Base-by-base conservation (phyloP, 2,329 filamentous ascomycete species). In the Phialemonium atrogriseum region DNA sequence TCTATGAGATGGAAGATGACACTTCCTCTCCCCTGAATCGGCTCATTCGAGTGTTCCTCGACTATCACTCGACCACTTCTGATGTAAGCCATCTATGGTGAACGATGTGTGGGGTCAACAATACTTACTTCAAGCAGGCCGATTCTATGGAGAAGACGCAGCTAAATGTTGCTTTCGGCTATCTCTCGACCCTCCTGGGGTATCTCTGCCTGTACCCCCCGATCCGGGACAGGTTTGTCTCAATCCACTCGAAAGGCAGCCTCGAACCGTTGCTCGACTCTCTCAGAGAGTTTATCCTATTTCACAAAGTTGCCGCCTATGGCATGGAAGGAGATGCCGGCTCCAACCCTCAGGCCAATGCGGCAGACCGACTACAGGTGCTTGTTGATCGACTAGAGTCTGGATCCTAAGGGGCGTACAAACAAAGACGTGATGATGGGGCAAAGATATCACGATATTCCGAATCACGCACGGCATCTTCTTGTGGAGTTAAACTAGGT, bases 121-220 rank as follows among this genome's bases (percentile, higher is more conserved):
- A 27, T 13, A 18, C 36, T 41, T 34, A 43, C 41, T 48, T 47
- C 37, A 47, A 35, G 24, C 41, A 84, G 72, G 78, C 77, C 36
- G 76, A 81, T 45, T 82, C 79, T 2, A 70, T 79, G 34, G 74
- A 85, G 48, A 84, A 88, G 50, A 80, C 79, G 16, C 78, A 83
- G 37, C 70, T 82, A 30, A 86, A 88, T 44, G 86, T 96, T 17
- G 80, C 83, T 2, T 77, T 89, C 52, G 88, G 86, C 11, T 95
- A 94, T 52, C 66, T 95, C 15, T 79, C 86, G 1, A 79, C 95
- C 10, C 65, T 94, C 5, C 67, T 96, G 3, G 85, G 86, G 12
- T 91, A 87, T 43, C 61, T 95, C 15, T 87, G 78, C 44, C 64
- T 91, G 17, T 56, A 64, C 30, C 46, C 54, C 9, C 56, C 62